Conservation (phyloP, 2,329 filamentous ascomycete genomes). For the Penicillium freii region DNA sequence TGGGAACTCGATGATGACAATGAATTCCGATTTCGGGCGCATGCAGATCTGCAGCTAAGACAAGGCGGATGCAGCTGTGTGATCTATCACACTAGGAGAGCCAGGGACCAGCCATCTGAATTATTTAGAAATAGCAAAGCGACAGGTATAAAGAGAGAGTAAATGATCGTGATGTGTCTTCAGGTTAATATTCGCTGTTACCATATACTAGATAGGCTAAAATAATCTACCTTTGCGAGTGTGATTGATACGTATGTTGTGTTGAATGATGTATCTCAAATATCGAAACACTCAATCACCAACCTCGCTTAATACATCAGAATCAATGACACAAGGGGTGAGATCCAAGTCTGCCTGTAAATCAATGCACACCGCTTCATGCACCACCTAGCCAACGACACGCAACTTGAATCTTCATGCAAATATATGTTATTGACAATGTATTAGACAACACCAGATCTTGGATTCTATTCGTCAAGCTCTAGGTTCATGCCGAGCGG, state of each 20-base stretch:
- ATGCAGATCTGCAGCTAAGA: conserved; percentile 15
- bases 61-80: conserved; percentile 16
- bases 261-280: neutral
- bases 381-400: neutral
- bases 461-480: neutral
- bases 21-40: neutral
- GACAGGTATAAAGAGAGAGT: neutral
- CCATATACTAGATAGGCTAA: neutral
- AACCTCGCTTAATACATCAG: neutral
- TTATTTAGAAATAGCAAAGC: neutral
- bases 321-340: neutral
- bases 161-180: neutral
- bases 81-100: conserved; percentile 9
- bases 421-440: neutral
- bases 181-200: neutral
- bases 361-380: conserved; percentile 16
- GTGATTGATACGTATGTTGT: neutral
- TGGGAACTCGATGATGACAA: neutral
- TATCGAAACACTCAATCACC: neutral
- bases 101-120: conserved; percentile 12
- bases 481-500: neutral
- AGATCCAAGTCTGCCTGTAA: neutral
- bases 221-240: neutral
- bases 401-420: neutral
- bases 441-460: neutral